phyloP scores from a whole-genome alignment of 208 protist species.

The Naegleria fowleri region DNA sequence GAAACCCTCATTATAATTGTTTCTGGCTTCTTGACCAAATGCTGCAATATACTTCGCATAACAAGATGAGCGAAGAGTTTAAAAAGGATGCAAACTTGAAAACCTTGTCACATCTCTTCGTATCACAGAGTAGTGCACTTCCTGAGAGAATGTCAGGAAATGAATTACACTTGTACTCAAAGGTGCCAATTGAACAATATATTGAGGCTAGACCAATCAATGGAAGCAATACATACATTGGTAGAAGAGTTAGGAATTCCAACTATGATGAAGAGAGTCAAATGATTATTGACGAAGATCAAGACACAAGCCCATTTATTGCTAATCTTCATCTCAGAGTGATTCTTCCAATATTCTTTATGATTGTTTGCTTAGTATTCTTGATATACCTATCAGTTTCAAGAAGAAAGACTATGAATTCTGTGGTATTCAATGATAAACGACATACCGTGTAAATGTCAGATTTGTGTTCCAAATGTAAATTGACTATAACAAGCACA shows the following conservation, averaged over 20 bases:
- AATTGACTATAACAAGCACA: no score
- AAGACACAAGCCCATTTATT: not conserved
- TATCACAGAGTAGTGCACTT: not conserved
- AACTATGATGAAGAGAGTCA: not conserved
- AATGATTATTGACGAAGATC: not conserved
- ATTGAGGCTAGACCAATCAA: not conserved
- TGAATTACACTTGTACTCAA: not conserved
- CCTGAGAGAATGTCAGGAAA: not conserved
- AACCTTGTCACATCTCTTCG: not conserved
- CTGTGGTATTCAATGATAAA: not conserved
- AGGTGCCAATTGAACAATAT: not conserved
- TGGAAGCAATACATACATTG: not conserved
- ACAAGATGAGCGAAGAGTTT: not conserved
- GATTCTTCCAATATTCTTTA: not conserved
- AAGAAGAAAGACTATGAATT: not conserved
- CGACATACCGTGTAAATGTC: not conserved
- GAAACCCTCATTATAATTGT: not conserved
- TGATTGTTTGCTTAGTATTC: not conserved
- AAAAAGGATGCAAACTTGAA: not conserved
- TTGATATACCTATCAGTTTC: not conserved
- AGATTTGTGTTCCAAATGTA: no score
- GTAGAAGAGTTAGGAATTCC: not conserved
- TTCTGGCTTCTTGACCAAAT: conserved; percentile 3
- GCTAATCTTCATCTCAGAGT: not conserved
- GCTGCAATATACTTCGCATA: not conserved